A percentile compares a stretch with the other conserved stretches of the same genome.
phyloP scores from a whole-genome alignment of 768 basidiomycete genomes.

The Dentipellis sp. region DNA sequence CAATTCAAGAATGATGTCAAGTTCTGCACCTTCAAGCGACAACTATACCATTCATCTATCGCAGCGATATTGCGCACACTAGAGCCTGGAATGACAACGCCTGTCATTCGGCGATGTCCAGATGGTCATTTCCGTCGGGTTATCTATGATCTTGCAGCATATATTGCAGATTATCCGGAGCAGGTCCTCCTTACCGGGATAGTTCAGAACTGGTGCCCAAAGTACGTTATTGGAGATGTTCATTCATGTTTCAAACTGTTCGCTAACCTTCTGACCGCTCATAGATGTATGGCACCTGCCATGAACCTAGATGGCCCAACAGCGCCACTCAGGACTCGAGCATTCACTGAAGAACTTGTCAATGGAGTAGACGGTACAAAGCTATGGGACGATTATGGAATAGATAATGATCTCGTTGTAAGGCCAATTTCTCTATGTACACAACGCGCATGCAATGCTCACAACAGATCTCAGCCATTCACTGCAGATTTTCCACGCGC shows the following conservation, averaged over 20 bases:
- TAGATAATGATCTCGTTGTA: constrained; percentile 19
- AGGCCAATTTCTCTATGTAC: not conserved
- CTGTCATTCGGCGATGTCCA: constrained; percentile 16
- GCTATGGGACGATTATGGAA: constrained; percentile 22
- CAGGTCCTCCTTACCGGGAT: constrained; percentile 22
- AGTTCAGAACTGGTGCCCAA: constrained; percentile 22
- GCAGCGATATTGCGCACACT: not conserved
- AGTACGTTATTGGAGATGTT: constrained; percentile 9
- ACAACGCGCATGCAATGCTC: not conserved
- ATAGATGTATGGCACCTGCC: constrained; percentile 1
- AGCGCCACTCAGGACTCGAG: not conserved
- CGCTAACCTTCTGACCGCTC: not conserved
- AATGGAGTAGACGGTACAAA: constrained; percentile 9
- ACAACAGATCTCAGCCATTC: constrained; percentile 19
- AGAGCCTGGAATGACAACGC: not conserved
- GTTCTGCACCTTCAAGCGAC: not conserved
- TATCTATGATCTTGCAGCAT: constrained; percentile 24
- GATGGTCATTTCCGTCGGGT: constrained; percentile 25
- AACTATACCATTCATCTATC: not conserved
- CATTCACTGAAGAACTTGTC: constrained; percentile 14
- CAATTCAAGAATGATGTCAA: not conserved
- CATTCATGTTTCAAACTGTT: not conserved
- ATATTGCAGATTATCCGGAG: constrained; percentile 32
- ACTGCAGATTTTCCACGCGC: constrained; percentile 24
- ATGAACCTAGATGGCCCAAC: not conserved